Conservation (phyloP, 805 yeast species). For the Yarrowia phangngaensis region DNA sequence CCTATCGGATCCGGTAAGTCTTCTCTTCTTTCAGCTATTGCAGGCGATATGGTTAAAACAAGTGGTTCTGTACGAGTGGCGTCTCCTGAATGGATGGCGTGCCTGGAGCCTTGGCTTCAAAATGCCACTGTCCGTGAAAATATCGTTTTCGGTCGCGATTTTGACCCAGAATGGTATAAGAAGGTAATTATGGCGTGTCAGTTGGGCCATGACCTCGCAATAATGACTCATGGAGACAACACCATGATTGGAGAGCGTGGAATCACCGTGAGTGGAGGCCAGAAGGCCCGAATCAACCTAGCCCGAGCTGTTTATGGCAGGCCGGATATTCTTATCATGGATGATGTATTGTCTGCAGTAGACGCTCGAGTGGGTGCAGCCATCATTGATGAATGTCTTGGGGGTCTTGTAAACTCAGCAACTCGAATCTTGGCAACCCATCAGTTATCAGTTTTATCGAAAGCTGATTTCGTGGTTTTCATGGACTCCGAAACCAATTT, state of each 20-base stretch:
- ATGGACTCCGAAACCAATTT: slow-evolving; percentile 57
- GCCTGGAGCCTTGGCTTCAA: slow-evolving; percentile 82
- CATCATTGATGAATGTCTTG: slow-evolving; percentile 64
- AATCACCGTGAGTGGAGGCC: slow-evolving; percentile 85
- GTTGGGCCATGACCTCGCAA: slow-evolving; percentile 58
- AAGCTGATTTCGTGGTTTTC: slow-evolving; percentile 69
- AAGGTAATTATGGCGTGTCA: slow-evolving; percentile 61
- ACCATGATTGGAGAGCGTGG: slow-evolving; percentile 91
- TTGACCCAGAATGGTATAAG: slow-evolving; percentile 49
- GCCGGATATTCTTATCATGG: slow-evolving; percentile 62
- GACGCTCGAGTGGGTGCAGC: slow-evolving; percentile 81
- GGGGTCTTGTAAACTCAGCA: slow-evolving; percentile 52
- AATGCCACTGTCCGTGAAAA: slow-evolving; percentile 73
- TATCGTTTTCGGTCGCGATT: slow-evolving; percentile 62
- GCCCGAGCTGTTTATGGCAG: slow-evolving; percentile 77
- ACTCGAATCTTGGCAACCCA: slow-evolving; percentile 82
- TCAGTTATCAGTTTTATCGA: slow-evolving; percentile 64
- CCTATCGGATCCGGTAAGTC: slow-evolving; percentile 80
- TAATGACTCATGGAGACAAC: slow-evolving; percentile 66
- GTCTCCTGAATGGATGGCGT: slow-evolving; percentile 50
- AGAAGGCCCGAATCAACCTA: slow-evolving; percentile 77
- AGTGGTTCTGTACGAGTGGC: slow-evolving; percentile 49
- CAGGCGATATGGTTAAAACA: slow-evolving; percentile 62
- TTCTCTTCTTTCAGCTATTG: slow-evolving; percentile 62
- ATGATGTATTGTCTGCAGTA: slow-evolving; percentile 83